These are phyloP conservation scores for Astrothelium macrocarpum DNA, from an alignment of 495 filamentous ascomycete genomes.

Conservation along the genomic window DNA sequence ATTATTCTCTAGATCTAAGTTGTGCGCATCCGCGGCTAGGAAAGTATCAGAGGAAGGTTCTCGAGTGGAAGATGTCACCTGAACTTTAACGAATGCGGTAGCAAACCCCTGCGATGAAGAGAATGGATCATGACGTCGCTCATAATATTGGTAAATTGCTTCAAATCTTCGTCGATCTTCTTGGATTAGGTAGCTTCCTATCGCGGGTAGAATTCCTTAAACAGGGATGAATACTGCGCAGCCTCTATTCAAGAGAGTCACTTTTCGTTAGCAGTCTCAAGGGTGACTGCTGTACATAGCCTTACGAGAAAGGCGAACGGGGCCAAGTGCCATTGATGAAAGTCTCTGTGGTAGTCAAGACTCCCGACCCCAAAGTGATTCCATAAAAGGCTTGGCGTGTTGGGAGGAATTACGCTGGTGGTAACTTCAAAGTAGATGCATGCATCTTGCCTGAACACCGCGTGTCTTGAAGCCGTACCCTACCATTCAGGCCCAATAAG, in stretches of 20 bases:
- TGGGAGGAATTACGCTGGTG: not conserved
- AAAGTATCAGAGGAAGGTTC: not conserved
- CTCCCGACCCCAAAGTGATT: not conserved
- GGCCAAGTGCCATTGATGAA: not conserved
- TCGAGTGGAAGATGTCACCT: not conserved
- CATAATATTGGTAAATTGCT: not conserved
- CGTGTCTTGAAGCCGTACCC: conserved; percentile 1
- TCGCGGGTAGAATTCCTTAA: not conserved
- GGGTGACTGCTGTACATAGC: not conserved
- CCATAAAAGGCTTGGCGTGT: not conserved
- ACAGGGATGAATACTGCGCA: not conserved
- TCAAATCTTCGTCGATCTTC: not conserved
- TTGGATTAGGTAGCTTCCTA: not conserved
- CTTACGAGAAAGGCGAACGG: not conserved
- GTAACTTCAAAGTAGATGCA: not conserved
- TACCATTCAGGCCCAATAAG: conserved; percentile 2
- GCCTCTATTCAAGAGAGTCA: too few relatives aligned
- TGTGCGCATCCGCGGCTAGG: not conserved
- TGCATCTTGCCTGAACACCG: conserved; percentile 5
- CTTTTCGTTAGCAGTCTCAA: too few relatives aligned
- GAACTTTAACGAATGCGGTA: not conserved
- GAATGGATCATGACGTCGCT: not conserved
- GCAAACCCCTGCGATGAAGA: not conserved
- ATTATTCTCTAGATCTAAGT: not conserved
- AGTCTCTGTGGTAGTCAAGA: not conserved